Evolutionary conservation across 2,329 filamentous ascomycete genomes (phyloP).

Genomic region (Aspergillus sp.): DNA sequence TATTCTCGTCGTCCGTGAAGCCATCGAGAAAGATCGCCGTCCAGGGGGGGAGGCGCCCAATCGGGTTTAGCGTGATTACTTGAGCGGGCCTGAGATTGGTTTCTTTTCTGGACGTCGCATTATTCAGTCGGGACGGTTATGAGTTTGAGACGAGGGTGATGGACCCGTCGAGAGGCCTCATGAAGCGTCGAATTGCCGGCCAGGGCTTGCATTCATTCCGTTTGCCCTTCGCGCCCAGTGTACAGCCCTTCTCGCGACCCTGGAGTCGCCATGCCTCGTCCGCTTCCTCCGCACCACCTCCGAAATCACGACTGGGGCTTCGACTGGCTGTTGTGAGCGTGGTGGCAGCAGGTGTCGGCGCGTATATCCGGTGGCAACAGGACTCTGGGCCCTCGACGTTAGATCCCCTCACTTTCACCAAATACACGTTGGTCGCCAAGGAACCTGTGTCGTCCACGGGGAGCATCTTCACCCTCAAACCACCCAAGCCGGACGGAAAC

Average conservation of each 20-base stretch:
- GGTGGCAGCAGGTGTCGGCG: conserved; percentile 29
- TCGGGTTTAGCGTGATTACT: conserved; percentile 1
- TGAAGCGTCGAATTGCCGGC: conserved; percentile 12
- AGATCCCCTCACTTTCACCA: conserved; percentile 32
- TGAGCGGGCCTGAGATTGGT: not conserved
- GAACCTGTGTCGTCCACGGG: conserved; percentile 40
- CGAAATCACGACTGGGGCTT: conserved; percentile 25
- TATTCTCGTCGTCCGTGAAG: not conserved
- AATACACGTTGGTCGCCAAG: conserved; percentile 35
- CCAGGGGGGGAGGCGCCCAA: not conserved
- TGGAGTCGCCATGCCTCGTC: conserved; percentile 18
- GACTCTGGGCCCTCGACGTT: conserved; percentile 19
- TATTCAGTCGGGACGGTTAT: too few species aligned
- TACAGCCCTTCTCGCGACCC: not conserved
- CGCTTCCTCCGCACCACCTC: conserved; percentile 12
- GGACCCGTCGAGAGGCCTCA: not conserved
- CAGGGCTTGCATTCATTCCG: conserved; percentile 11
- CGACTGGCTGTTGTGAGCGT: conserved; percentile 26
- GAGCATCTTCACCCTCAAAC: conserved; percentile 38
- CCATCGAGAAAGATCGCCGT: conserved; percentile 3
- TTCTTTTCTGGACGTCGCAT: not conserved
- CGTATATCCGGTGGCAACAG: conserved; percentile 26
- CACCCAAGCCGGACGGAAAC: conserved; percentile 21
- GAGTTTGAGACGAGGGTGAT: too few species aligned
- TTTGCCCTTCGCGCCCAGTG: conserved; percentile 6